Evolutionary conservation across 1,284 basidiomycete species (phyloP), one percentile per base, ranked within the genome.

Genomic region (Ceratobasidium sp.): DNA sequence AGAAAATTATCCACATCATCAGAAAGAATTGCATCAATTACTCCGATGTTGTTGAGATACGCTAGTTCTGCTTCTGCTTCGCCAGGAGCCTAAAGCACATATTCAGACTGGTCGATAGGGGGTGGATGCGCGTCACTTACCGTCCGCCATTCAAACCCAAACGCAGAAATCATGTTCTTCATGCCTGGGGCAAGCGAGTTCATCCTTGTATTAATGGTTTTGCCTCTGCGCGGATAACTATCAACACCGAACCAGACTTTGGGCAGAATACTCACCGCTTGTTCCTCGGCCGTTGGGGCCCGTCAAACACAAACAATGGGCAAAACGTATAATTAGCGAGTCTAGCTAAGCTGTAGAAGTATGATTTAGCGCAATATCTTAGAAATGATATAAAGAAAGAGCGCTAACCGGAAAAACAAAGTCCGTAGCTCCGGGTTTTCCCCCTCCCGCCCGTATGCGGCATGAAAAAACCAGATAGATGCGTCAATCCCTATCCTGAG

Each of bases 1-100:
- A 98, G 77, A 73, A 98, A 88, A 29, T 87, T 93, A 74, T 98
- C 96, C 0, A 93, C 92, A 73, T 98, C 96, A 78, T 98, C 95
- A 0, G 94, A 93, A 41, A 97, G 80, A 9, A 98, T 85, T 0
- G 88, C 93, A 75, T 99, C 96, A 62, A 98, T 89, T 66, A 90
- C 78, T 0, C 92, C 93, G 36, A 88, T 84, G 2, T 81, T 79
- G 74, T 93, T 94, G 72, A 98, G 81, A 71, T 89, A 88, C 0
- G 96, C 96, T 0, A 99, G 82, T 75, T 99, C 96, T 0, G 96
- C 96, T 77, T 99, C 96, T 0, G 96, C 96, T 78, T 98, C 96
- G 11, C 93, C 96, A 0, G 92, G 92, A 4, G 96, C 96, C 85
- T 90, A 71, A 23, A 25, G 52, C 60, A 66, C 50, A 39, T 27